A percentile compares a stretch with the other conserved stretches of the same genome.
Conservation (phyloP, 108 stramenopile species). For the Fistulifera pelliculosa region DNA sequence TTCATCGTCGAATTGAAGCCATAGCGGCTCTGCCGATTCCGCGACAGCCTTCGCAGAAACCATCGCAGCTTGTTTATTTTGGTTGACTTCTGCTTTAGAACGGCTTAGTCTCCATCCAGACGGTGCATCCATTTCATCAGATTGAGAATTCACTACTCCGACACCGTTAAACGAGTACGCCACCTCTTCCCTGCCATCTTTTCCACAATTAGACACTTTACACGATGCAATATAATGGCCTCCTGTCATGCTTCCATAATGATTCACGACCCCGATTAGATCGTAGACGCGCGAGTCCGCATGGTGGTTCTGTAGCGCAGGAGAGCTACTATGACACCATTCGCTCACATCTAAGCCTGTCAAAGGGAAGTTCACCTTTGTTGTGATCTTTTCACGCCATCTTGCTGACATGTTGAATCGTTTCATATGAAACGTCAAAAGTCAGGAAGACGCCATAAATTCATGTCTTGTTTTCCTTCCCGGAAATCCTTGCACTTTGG, state of each 20-base stretch:
- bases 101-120: conserved; percentile 63
- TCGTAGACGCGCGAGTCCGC: conserved; percentile 69
- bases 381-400: conserved; percentile 91
- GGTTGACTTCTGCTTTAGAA: conserved; percentile 44
- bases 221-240: conserved; percentile 97
- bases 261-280: conserved; percentile 90
- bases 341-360: conserved; percentile 80
- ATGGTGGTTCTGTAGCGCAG: conserved; percentile 20
- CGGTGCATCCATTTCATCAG: conserved; percentile 31
- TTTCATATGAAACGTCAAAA: conserved; percentile 91
- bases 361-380: conserved; percentile 89
- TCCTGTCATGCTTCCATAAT: conserved; percentile 91
- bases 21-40: conserved; percentile 73
- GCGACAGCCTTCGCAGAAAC: conserved; percentile 39
- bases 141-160: conserved; percentile 24
- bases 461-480: conserved; percentile 78
- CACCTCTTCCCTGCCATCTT: conserved; percentile 82
- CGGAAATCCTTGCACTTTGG: conserved; percentile 81
- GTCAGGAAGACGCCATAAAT: conserved; percentile 88
- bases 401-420: conserved; percentile 88
- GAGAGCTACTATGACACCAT: conserved; percentile 70
- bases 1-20: conserved; percentile 96
- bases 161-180: conserved; percentile 64
- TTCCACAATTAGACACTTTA: conserved; percentile 74
- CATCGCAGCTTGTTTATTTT: conserved; percentile 27